Evolutionary conservation across 768 basidiomycete genomes (phyloP).

Genomic region (Omphalotus guepiniiformis): DNA sequence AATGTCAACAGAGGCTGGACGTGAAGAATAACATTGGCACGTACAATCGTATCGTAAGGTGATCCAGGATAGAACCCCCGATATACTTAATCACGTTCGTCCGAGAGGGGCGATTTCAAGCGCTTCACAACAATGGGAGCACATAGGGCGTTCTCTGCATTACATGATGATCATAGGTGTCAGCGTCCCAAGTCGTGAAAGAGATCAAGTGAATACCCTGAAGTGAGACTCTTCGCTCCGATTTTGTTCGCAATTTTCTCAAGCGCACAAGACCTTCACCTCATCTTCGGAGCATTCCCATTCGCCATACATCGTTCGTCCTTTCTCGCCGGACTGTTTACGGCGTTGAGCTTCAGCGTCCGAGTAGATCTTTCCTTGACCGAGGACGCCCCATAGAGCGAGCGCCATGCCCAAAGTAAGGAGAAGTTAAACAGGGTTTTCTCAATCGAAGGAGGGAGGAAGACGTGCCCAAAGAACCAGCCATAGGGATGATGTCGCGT

Average conservation of each 20-base stretch:
- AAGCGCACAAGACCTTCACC: constrained; percentile 36
- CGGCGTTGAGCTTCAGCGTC: constrained; percentile 33
- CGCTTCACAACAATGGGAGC: constrained; percentile 50
- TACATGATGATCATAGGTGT: constrained; percentile 33
- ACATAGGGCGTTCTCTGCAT: constrained; percentile 51
- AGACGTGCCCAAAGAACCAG: constrained; percentile 20
- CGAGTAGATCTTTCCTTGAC: constrained; percentile 44
- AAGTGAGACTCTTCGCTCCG: constrained; percentile 41
- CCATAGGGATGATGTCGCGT: constrained; percentile 41
- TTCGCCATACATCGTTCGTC: constrained; percentile 27
- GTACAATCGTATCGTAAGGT: too few relatives aligned
- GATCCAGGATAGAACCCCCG: too few relatives aligned
- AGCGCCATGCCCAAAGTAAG: constrained; percentile 25
- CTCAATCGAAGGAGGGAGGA: constrained; percentile 31
- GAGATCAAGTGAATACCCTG: constrained; percentile 33
- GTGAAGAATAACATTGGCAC: too few relatives aligned
- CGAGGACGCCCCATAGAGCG: constrained; percentile 31
- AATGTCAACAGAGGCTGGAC: too few relatives aligned
- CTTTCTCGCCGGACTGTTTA: constrained; percentile 23
- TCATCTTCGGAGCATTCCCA: constrained; percentile 49
- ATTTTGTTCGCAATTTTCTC: constrained; percentile 49
- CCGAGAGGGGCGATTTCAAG: constrained; percentile 41
- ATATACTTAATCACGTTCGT: too few relatives aligned
- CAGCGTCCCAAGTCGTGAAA: not conserved
- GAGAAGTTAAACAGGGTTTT: constrained; percentile 25